phyloP scores from a whole-genome alignment of 352 stramenopile species.

The Globisporangium yorkense region DNA sequence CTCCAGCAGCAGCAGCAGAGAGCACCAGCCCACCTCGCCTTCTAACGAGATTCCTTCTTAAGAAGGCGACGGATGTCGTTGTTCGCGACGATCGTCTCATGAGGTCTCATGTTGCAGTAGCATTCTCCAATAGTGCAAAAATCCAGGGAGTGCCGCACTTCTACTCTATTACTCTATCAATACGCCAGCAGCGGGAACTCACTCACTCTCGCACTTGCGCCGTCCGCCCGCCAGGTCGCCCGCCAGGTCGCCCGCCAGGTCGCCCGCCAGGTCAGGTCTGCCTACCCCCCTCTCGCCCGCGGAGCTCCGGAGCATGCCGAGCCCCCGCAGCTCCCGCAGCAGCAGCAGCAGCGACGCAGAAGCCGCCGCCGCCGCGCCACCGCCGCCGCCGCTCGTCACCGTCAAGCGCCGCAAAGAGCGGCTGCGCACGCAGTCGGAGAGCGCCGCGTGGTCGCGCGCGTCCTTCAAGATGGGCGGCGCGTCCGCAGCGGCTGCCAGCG shows the following conservation, averaged over 20 bases:
- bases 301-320: conserved; percentile 3
- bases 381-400: conserved; percentile 6
- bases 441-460: conserved; percentile 62
- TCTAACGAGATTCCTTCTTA: too few relatives aligned
- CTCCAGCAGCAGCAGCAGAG: too few relatives aligned
- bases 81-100: not conserved
- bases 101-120: not conserved
- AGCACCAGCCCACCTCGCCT: too few relatives aligned
- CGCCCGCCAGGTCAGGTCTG: not conserved
- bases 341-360: not conserved
- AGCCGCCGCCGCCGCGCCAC: not conserved
- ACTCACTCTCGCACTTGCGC: not conserved
- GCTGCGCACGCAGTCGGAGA: conserved; percentile 72
- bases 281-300: not conserved
- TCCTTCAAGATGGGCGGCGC: conserved; percentile 51
- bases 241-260: too few relatives aligned
- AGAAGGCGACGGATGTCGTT: not conserved
- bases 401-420: conserved; percentile 51
- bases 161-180: not conserved
- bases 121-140: not conserved
- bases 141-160: not conserved
- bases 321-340: conserved; percentile 1
- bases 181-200: not conserved
- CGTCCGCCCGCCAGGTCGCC: not conserved
- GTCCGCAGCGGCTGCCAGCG: conserved; percentile 15